A percentile compares a stretch with the other conserved stretches of the same genome.
Conservation (phyloP, 768 basidiomycete species). For the Mycena sanguinolenta region DNA sequence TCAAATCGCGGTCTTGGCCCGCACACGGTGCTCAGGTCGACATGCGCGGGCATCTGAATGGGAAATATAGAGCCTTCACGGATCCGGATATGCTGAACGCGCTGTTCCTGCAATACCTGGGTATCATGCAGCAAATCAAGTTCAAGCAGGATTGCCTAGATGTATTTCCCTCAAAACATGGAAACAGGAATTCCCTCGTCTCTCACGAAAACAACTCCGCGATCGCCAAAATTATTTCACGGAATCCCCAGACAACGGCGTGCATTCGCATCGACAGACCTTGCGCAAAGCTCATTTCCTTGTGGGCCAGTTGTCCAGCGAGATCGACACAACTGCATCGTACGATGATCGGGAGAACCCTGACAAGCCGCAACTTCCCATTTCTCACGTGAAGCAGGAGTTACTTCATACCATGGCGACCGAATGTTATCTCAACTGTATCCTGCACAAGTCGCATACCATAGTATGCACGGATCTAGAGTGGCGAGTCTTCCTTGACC, state of each 20-base stretch:
- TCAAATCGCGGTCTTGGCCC: conserved; percentile 61
- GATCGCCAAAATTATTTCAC: conserved; percentile 38
- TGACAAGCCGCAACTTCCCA: conserved; percentile 31
- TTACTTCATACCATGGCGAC: conserved; percentile 56
- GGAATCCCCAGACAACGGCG: conserved; percentile 36
- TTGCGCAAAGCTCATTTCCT: conserved; percentile 48
- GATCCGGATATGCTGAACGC: conserved; percentile 63
- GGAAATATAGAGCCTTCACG: conserved; percentile 64
- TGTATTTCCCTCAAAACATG: conserved; percentile 54
- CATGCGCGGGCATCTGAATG: conserved; percentile 62
- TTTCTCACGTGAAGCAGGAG: conserved; percentile 52
- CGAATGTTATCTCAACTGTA: conserved; percentile 55
- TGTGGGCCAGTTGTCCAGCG: conserved; percentile 45
- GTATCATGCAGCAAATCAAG: conserved; percentile 56
- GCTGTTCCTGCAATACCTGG: conserved; percentile 59
- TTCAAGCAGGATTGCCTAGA: conserved; percentile 48
- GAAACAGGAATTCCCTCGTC: conserved; percentile 42
- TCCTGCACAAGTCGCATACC: conserved; percentile 46
- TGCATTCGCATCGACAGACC: conserved; percentile 44
- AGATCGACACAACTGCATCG: conserved; percentile 31
- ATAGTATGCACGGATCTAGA: conserved; percentile 58
- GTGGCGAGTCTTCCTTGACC: conserved; percentile 38
- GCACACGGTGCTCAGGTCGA: conserved; percentile 55
- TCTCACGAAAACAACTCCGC: conserved; percentile 30
- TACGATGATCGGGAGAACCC: conserved; percentile 44